Base-by-base conservation (phyloP, 345 rosid species). In the Gynandropsis gynandra region DNA sequence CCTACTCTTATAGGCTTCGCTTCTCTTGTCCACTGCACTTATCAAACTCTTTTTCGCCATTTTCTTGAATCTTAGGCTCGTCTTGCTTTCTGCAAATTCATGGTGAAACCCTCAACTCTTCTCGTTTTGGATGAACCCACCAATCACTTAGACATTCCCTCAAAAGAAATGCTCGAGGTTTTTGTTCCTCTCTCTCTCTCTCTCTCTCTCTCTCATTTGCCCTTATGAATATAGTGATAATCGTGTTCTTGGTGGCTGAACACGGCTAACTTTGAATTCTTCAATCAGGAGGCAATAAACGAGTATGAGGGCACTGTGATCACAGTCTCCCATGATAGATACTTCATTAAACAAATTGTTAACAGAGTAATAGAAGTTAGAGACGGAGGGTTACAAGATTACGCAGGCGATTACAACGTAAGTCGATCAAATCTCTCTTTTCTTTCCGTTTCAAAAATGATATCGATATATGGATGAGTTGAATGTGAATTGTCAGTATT, bases 141-240 rank as follows among this genome's bases (percentile, higher is more conserved):
- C 32, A 90, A 90, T 75, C 98, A 87, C 66, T 69, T 90, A 59
- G 98, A 87, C 74, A 90, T 90, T 48, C 95, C 98, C 60, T 87
- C 98, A 12, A 90, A 90, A 68, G 98, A 87, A 62, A 90, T 90
- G 98, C 96, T 90, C 7, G 96, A 90, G 98, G 98, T 90, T 67
- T 47, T 12, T 34, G 1, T 43, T 12, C 40, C 16, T 16, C 11
- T 15, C 24, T 6, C 9, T 33, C 10, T 49, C 38, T 60, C 17
- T 48, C 0, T 36, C 14, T 33, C 24, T 41, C 16, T 41, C 11
- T 16, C 34, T 61, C 13, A 1, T 10, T 21, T 42, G 18, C 15
- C 24, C 35, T 13, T 35, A 24, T 21, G 8, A 44, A 35, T 29
- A 61, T 47, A 13, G 0, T 15, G 24, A 37, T 21, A 48, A 17